Evolutionary conservation across 2,329 filamentous ascomycete species (phyloP), one percentile per base, ranked within the genome.

Genomic region (Verticillium nonalfalfae): DNA sequence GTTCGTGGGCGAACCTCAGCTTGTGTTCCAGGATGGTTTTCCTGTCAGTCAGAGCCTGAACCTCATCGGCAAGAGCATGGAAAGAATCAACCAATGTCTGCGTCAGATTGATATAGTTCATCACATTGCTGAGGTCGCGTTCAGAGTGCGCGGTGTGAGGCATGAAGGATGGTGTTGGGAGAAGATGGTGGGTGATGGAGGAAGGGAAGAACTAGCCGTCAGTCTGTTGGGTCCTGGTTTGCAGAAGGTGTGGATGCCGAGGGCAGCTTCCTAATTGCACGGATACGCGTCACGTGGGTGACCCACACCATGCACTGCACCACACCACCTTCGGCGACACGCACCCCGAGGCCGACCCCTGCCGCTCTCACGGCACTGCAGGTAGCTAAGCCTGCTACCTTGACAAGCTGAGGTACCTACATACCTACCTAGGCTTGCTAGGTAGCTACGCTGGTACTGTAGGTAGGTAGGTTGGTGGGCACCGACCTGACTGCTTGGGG

Each of bases 11-110:
- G 75, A 85, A 88, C 59, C 84, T 81, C 66, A 88, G 77, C 74
- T 89, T 89, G 73, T 88, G 84, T 75, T 88, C 85, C 62, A 89
- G 76, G 60, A 88, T 82, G 34, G 83, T 86, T 70, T 88, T 87
- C 66, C 83, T 81, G 71, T 88, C 85, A 66, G 82, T 82, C 70
- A 89, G 72, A 60, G 78, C 79, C 74, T 89, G 85, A 52, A 88
- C 85, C 75, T 89, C 82, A 74, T 87, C 82, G 67, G 86, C 85
- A 61, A 89, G 78, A 60, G 85, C 78, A 73, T 82, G 84, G 76
- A 89, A 88, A 66, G 85, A 86, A 76, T 86, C 83, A 66, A 85
- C 79, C 72, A 89, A 76, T 67, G 81, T 85, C 75, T 83, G 81
- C 14, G 81, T 82, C 65, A 82, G 75, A 62, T 70, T 70, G 67